phyloP scores from a whole-genome alignment of 495 filamentous ascomycete genomes.

The Penicillium simplicissimum region DNA sequence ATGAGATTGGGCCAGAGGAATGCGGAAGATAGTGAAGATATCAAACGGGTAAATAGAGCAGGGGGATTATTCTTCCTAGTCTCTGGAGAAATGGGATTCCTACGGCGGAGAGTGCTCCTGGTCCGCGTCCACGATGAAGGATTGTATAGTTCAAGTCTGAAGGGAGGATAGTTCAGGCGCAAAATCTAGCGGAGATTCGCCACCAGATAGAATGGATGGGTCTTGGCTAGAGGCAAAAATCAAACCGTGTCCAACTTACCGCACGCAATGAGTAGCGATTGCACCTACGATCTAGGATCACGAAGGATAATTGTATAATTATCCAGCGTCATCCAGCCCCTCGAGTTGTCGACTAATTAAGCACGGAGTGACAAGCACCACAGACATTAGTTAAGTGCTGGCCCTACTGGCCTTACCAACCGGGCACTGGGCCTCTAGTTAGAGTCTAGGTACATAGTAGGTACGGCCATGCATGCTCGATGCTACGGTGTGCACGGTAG shows the following conservation, averaged over 20 bases:
- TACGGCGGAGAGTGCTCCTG: not conserved
- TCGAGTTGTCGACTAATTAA: not conserved
- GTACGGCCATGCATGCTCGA: not conserved
- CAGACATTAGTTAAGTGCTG: not conserved
- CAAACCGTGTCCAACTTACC: not conserved
- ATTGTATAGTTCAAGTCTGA: not conserved
- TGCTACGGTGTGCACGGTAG: conserved; percentile 4
- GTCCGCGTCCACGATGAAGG: not conserved
- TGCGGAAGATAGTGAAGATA: not conserved
- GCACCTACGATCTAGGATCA: not conserved
- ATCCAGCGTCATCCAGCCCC: not conserved
- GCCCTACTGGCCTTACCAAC: not conserved
- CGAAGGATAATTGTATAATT: not conserved
- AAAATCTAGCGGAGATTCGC: not conserved
- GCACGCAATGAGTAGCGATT: not conserved
- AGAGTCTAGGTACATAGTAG: not conserved
- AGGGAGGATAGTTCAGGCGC: not conserved
- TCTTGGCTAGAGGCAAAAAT: not conserved
- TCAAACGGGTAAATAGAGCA: not conserved
- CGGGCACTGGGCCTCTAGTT: too few species aligned
- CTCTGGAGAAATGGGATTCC: not conserved
- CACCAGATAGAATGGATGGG: not conserved
- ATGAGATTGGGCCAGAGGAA: not conserved
- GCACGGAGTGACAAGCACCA: not conserved
- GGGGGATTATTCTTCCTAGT: not conserved